Base-by-base conservation (phyloP, 2,329 filamentous ascomycete species). In the Xylaria sp. region DNA sequence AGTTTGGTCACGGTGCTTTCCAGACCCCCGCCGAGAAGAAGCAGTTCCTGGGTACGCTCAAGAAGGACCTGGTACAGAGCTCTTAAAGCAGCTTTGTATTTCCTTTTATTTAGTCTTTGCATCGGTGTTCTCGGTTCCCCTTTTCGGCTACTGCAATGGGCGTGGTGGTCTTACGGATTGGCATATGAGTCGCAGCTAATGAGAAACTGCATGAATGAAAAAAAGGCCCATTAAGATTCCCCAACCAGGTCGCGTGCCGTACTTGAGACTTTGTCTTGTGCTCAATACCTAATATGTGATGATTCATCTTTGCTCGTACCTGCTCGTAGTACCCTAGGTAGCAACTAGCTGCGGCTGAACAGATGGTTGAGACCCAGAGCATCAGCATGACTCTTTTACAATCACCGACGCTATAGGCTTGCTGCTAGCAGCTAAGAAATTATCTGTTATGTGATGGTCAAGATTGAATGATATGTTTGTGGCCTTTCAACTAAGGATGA, bases 1-100 rank as follows among this genome's bases (percentile, higher is more conserved):
- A 99, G 90, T 99, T 99, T 86, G 96, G 96, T 86, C 96, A 99
- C 89, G 96, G 96, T 91, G 95, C 94, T 81, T 99, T 97, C 94
- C 96, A 99, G 90, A 99, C 96, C 75, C 88, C 92, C 77, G 92
- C 93, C 82, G 96, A 99, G 92, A 99, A 99, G 94, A 93, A 92
- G 88, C 91, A 94, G 83, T 96, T 94, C 90, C 85, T 97, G 86
- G 96, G 96, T 88, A 97, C 94, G 69, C 94, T 99, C 93, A 99
- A 99, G 94, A 99, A 98, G 94, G 96, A 99, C 79, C 83, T 89
- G 71, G 84, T 81, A 75, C 84, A 77, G 85, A 86, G 76, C 80
- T 80, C 80, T 72, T 83, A 83, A 79, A 72, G 67, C 68, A 69
- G 73, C 68, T 75, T 71, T 72, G 73, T 75, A 64, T 83, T 83